Percentiles rank a stretch among this genome's conserved stretches.
phyloP scores from a whole-genome alignment of 805 yeast genomes.

The Pichia nakasei region DNA sequence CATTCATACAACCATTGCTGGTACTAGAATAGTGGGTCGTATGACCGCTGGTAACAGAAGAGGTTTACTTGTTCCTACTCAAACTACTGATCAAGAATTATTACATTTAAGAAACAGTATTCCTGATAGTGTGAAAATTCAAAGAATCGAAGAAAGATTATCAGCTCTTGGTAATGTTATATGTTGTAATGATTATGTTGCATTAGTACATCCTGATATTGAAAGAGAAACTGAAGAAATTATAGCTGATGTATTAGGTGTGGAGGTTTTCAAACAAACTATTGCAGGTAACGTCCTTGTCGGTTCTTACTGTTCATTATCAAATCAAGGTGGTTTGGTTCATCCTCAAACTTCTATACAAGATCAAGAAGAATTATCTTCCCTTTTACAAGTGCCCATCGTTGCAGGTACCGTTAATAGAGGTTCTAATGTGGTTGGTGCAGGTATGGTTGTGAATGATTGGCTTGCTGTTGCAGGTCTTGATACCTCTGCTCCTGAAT shows the following conservation, averaged over 20 bases:
- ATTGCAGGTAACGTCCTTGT: constrained; percentile 97
- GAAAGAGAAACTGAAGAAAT: constrained; percentile 99
- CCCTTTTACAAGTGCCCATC: constrained; percentile 90
- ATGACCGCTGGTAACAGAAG: constrained; percentile 98
- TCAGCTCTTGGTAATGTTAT: constrained; percentile 97
- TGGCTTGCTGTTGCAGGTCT: constrained; percentile 96
- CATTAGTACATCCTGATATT: constrained; percentile 97
- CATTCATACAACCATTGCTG: constrained; percentile 95
- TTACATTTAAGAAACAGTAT: constrained; percentile 94
- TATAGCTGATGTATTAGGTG: constrained; percentile 96
- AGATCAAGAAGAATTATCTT: constrained; percentile 96
- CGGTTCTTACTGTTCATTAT: constrained; percentile 89
- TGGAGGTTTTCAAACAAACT: constrained; percentile 98
- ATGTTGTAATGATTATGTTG: constrained; percentile 98
- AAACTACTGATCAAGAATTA: constrained; percentile 96
- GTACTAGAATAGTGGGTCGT: constrained; percentile 95
- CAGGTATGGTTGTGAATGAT: constrained; percentile 97
- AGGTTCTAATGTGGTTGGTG: constrained; percentile 96
- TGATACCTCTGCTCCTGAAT: constrained; percentile 97
- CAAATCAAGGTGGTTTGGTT: constrained; percentile 96
- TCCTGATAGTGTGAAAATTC: constrained; percentile 92
- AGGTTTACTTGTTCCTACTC: constrained; percentile 93
- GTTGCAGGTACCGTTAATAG: constrained; percentile 98
- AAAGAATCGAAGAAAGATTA: constrained; percentile 94
- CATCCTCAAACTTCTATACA: constrained; percentile 97